Evolutionary conservation across 1,139 yeast genomes (phyloP).

Genomic region (Arxiozyma slooffiae): DNA sequence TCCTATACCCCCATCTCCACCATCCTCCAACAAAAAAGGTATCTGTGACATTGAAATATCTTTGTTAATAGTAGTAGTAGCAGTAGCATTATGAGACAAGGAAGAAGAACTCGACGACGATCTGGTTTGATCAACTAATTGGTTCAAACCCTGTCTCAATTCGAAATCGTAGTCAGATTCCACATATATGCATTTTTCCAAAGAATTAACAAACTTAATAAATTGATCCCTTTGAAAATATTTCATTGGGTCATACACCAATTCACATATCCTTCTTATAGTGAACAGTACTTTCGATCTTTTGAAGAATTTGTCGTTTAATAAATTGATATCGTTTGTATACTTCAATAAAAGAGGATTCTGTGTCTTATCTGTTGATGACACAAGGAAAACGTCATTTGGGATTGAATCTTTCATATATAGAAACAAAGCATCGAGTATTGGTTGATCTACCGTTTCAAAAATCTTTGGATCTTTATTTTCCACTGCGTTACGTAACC

Average conservation of each 20-base stretch:
- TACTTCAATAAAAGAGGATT: not conserved
- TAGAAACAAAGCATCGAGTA: not conserved
- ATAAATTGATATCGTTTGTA: constrained; percentile 6
- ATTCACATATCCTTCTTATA: constrained; percentile 26
- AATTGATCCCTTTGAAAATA: constrained; percentile 23
- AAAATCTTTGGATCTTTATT: not conserved
- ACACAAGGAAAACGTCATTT: not conserved
- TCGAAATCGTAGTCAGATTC: constrained; percentile 2
- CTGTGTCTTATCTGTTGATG: not conserved
- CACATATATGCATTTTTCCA: constrained; percentile 24
- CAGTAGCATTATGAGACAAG: not conserved
- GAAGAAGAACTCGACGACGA: not conserved
- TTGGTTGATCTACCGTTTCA: not conserved
- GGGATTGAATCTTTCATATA: not conserved
- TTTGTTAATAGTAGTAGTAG: constrained; percentile 16
- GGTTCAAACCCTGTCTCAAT: not conserved
- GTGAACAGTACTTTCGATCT: constrained; percentile 25
- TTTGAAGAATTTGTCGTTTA: constrained; percentile 14
- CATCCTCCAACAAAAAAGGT: constrained; percentile 37
- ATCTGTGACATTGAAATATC: constrained; percentile 35
- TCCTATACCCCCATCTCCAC: too few relatives aligned
- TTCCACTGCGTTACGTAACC: not conserved
- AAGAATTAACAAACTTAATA: constrained; percentile 23
- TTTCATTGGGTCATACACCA: constrained; percentile 29
- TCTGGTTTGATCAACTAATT: not conserved